phyloP scores from a whole-genome alignment of 2,329 filamentous ascomycete genomes.

The Amesomyces nigricolor region DNA sequence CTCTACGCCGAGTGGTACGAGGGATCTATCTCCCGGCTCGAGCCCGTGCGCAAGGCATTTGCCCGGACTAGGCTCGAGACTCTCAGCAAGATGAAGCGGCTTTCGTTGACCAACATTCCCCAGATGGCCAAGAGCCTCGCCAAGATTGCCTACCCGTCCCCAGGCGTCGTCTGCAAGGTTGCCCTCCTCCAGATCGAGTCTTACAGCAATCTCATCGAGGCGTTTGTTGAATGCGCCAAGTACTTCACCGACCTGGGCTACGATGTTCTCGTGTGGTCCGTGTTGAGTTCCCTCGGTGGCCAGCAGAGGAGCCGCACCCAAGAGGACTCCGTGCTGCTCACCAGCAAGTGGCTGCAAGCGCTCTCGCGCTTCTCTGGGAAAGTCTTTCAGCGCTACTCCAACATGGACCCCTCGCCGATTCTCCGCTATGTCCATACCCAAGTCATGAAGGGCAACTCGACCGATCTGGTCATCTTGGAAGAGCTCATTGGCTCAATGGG shows the following conservation, averaged over 20 bases:
- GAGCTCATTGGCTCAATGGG: constrained; percentile 91
- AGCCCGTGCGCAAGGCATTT: constrained; percentile 75
- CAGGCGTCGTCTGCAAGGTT: constrained; percentile 84
- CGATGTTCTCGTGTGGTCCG: constrained; percentile 87
- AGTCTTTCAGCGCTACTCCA: constrained; percentile 78
- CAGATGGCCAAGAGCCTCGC: constrained; percentile 83
- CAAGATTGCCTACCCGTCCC: constrained; percentile 86
- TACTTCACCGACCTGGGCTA: constrained; percentile 92
- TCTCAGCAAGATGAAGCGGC: constrained; percentile 76
- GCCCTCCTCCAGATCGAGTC: constrained; percentile 87
- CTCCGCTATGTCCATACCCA: constrained; percentile 87
- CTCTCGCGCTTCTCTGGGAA: constrained; percentile 86
- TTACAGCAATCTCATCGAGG: constrained; percentile 91
- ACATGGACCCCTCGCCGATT: constrained; percentile 78
- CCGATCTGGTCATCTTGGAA: constrained; percentile 84
- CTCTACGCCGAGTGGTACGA: constrained; percentile 94
- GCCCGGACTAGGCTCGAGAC: constrained; percentile 72
- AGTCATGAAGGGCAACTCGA: constrained; percentile 74
- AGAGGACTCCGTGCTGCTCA: constrained; percentile 60
- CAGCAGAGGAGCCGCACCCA: constrained; percentile 59
- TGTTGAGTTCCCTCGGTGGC: constrained; percentile 66
- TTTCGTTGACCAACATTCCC: constrained; percentile 80
- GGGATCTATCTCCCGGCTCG: constrained; percentile 67
- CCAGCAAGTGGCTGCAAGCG: constrained; percentile 87
- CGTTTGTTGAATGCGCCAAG: constrained; percentile 87